Evolutionary conservation across 495 filamentous ascomycete species (phyloP).

Genomic region (Aspergillus nidulans): DNA sequence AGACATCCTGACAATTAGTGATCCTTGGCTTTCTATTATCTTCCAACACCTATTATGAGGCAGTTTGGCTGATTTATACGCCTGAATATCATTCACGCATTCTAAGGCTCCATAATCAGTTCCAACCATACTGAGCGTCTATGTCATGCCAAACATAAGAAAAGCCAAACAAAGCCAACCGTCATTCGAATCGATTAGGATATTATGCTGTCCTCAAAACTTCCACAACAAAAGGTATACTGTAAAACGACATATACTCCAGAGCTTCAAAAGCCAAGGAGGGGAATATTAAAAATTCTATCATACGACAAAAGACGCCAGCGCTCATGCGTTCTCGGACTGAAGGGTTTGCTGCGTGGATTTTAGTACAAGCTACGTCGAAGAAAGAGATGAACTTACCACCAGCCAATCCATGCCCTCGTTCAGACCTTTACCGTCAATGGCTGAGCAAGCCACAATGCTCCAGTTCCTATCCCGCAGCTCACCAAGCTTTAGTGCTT

Average conservation of each 20-base stretch:
- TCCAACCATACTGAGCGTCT: not conserved
- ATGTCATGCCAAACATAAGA: conserved; percentile 9
- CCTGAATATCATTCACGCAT: conserved; percentile 1
- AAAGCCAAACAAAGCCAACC: conserved; percentile 4
- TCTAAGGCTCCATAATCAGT: not conserved
- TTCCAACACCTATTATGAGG: not conserved
- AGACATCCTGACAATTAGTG: not conserved
- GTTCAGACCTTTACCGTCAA: conserved; percentile 87
- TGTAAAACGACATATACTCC: conserved; percentile 33
- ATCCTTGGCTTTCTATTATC: not conserved
- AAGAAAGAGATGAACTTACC: conserved; percentile 52
- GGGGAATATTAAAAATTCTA: conserved; percentile 38
- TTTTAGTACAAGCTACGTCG: conserved; percentile 11
- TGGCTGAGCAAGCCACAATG: conserved; percentile 93
- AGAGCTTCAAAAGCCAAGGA: conserved; percentile 9
- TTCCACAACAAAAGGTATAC: conserved; percentile 32
- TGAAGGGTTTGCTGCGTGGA: conserved; percentile 43
- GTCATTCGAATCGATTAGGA: conserved; percentile 30
- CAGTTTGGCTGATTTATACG: not conserved
- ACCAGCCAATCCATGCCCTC: conserved; percentile 99
- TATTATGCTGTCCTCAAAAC: conserved; percentile 34
- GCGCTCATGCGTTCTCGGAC: conserved; percentile 43
- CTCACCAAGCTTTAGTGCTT: conserved; percentile 83
- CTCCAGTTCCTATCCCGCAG: conserved; percentile 97
- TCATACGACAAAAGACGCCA: conserved; percentile 31